Conservation (phyloP, 2,329 filamentous ascomycete species). For the Penicillium verrucosum region DNA sequence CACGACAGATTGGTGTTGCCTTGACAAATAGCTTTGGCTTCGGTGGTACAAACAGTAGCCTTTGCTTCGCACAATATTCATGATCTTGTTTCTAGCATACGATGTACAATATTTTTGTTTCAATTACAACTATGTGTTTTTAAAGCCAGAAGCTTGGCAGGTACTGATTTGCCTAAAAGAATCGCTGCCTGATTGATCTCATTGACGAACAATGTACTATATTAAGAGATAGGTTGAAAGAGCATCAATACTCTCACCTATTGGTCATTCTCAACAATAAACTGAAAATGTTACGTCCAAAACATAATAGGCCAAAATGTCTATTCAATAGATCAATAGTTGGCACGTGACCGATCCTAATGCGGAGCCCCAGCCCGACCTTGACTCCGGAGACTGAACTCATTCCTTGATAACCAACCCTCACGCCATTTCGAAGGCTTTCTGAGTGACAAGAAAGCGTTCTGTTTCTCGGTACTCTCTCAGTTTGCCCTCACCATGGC, state of each 20-base stretch:
- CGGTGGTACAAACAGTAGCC: slow-evolving; percentile 88
- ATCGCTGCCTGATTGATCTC: not conserved
- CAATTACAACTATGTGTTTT: not conserved
- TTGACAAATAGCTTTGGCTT: slow-evolving; percentile 97
- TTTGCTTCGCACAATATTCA: slow-evolving; percentile 61
- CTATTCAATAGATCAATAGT: not conserved
- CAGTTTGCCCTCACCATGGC: slow-evolving; percentile 30
- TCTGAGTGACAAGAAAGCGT: slow-evolving; percentile 2
- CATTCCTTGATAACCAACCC: slow-evolving; percentile 2
- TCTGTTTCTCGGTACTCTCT: slow-evolving; percentile 1
- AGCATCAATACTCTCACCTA: not conserved
- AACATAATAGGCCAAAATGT: not conserved
- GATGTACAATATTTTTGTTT: slow-evolving; percentile 7
- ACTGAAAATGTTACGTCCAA: not conserved
- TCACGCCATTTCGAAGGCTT: not conserved
- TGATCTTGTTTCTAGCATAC: slow-evolving; percentile 5
- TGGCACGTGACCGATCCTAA: slow-evolving; percentile 24
- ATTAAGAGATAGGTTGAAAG: not conserved
- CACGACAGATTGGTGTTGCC: slow-evolving; percentile 67
- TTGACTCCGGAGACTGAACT: slow-evolving; percentile 16
- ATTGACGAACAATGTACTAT: not conserved
- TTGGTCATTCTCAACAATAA: not conserved
- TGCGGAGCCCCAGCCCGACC: slow-evolving; percentile 29
- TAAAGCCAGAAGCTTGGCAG: not conserved
- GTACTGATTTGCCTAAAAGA: not conserved